Base-by-base conservation (phyloP, 108 stramenopile species). In the Conticribra guillardii region DNA sequence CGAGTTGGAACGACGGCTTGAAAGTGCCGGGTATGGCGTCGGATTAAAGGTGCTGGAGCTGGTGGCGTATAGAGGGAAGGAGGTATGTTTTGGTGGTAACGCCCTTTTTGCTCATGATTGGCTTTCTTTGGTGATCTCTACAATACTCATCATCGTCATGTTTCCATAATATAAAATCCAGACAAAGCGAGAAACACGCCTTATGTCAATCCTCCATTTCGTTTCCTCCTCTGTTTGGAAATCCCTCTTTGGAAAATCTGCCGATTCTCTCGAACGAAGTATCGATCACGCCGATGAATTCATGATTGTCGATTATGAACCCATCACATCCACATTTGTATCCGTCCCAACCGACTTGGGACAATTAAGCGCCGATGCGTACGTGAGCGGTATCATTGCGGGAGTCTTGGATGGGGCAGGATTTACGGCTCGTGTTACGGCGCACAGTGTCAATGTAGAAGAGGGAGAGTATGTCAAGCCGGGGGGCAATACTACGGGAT, bases 221-320 rank as follows among this genome's bases (percentile, higher is more conserved):
- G 90, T 98, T 44, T 96, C 96, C 18, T 89, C 92, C 19, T 85
- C 79, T n/a, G 88, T 94, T 7, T 98, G 97, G 97, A 97, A 93
- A 69, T 79, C 86, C 27, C 75, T 98, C 14, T 98, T 98, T 72
- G 93, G 93, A 23, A 97, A 96, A 70, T 83, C 88, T 16, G 98
- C 98, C 2, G 98, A 98, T 60, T 95, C 93, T 3, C 80, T 98
- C 50, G 97, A 98, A 80, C 79, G 92, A 31, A 91, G 88, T 60
- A 94, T 95, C 23, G 97, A 98, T 52, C 90, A 97, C 68, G 94
- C 93, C 0, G 93, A 97, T 71, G 98, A 98, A 75, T 93, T 86
- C 81, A 97, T 97, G 96, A 97, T 97, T 70, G 85, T 96, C 41
- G 96, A 97, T 59, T 83, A 89, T 41, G 87, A 90, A 51, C 95